Base-by-base conservation (phyloP, 495 filamentous ascomycete genomes). In the Hypoxylon perforatum region DNA sequence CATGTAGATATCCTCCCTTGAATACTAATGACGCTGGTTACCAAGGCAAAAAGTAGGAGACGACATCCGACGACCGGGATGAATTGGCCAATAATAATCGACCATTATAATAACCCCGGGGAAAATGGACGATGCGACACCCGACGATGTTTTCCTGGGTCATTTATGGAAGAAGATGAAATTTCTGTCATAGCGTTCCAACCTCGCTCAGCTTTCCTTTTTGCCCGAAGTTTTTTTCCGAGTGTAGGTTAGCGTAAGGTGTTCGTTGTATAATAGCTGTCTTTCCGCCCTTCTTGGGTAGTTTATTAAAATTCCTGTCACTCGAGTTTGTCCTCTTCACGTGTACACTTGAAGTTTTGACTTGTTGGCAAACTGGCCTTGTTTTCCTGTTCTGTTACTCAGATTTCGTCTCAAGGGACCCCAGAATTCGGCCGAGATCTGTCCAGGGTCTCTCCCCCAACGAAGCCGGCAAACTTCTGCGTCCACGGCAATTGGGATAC, bases 381-480 rank as follows among this genome's bases (percentile, higher is more conserved):
- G 39, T 25, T 55, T 33, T 38, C 41, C 60, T 39, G 57, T 64
- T 57, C 54, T 64, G 61, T 61, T 56, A 52, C 63, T 45, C 45
- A 61, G 53, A 51, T 57, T 38, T 65, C 18, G 41, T 53, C 53
- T 57, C 45, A 48, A 65, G 51, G n/a, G 22, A 53, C 47, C 61
- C 54, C 46, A 61, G 46, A 69, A 61, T 69, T 65, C 66, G 61
- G 55, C 66, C 66, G 61, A 69, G 51, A 64, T 61, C 66, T 50
- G 15, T 19, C 51, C 66, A 57, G 51, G 61, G 30, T 33, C 30
- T 33, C 44, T 55, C 45, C 19, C 9, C 55, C 49, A 63, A 52
- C 41, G 36, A 10, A 18, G 36, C 61, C 56, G 51, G 60, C 66
- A 61, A 69, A 69, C 51, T 52, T 49, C 36, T 53, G 33, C 52